phyloP scores from a whole-genome alignment of 192 early-diverging fungal species.

The Gaertneriomyces sp. region DNA sequence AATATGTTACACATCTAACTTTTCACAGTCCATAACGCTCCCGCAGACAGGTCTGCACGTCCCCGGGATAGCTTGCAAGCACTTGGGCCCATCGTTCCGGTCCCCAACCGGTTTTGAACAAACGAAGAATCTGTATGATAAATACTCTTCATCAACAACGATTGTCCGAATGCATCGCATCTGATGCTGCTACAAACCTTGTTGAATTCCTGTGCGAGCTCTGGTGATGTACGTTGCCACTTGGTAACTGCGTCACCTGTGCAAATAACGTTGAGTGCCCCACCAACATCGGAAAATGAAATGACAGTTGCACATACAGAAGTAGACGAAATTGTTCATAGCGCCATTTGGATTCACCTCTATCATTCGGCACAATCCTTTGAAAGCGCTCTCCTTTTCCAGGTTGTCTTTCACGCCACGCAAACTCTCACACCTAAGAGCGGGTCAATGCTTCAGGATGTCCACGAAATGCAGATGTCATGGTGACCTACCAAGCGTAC shows the following conservation, averaged over 20 bases:
- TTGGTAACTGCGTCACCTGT: slow-evolving; percentile 30
- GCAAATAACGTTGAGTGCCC: neutral
- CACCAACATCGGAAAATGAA: neutral
- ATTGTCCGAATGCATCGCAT: neutral
- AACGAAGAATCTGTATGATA: slow-evolving; percentile 3
- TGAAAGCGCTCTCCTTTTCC: slow-evolving; percentile 96
- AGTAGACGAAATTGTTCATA: slow-evolving; percentile 25
- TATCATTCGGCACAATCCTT: slow-evolving; percentile 91
- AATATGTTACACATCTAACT: neutral
- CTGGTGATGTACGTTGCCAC: slow-evolving; percentile 30
- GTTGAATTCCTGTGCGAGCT: slow-evolving; percentile 29
- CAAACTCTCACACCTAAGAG: slow-evolving; percentile 55
- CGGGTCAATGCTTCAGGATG: neutral
- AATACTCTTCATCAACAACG: neutral
- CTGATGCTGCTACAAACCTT: slow-evolving; percentile 10
- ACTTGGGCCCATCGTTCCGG: neutral
- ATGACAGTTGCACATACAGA: slow-evolving; percentile 19
- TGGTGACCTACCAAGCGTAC: slow-evolving; percentile 66
- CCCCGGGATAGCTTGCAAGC: neutral
- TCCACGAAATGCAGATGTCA: neutral
- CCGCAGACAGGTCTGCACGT: neutral
- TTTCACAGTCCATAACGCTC: slow-evolving; percentile 6
- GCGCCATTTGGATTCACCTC: slow-evolving; percentile 78
- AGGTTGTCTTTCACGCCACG: slow-evolving; percentile 85
- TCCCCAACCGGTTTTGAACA: slow-evolving; percentile 1